phyloP scores from a whole-genome alignment of 345 rosid genomes.

The Eucalyptus rudis region DNA sequence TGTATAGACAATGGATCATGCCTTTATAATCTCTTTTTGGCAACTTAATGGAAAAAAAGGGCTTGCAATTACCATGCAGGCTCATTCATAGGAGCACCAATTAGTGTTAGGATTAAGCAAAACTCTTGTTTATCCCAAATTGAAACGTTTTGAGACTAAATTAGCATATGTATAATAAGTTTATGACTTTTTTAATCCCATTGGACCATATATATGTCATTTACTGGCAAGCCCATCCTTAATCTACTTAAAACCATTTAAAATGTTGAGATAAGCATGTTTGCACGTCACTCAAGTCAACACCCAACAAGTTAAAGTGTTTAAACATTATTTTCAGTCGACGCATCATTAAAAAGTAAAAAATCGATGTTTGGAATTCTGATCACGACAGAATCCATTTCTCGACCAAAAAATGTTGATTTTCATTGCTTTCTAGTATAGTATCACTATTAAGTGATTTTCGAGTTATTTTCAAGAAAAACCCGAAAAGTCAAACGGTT shows the following conservation, averaged over 20 bases:
- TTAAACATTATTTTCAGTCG: no score
- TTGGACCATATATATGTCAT: neutral
- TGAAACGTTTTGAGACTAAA: neutral
- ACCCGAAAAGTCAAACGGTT: no score
- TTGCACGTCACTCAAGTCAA: neutral
- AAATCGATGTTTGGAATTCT: no score
- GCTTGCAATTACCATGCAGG: neutral
- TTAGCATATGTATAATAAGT: neutral
- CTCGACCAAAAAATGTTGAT: no score
- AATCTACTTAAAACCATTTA: neutral
- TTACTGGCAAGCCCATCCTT: neutral
- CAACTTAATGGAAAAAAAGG: neutral
- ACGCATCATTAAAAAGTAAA: no score
- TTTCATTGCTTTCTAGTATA: no score
- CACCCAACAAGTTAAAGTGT: neutral
- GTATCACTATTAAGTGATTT: no score
- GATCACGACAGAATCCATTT: rapidly evolving
- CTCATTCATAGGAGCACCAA: neutral
- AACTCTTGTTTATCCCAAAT: neutral
- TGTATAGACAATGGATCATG: neutral
- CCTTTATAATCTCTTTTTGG: neutral
- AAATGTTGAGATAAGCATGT: neutral
- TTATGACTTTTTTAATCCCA: neutral
- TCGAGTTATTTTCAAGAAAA: no score
- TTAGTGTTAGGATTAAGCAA: neutral